A percentile compares a stretch with the other conserved stretches of the same genome.
These are phyloP conservation scores for Gymnopus androsaceus DNA, from an alignment of 1,284 basidiomycete species.

Conservation along the genomic window DNA sequence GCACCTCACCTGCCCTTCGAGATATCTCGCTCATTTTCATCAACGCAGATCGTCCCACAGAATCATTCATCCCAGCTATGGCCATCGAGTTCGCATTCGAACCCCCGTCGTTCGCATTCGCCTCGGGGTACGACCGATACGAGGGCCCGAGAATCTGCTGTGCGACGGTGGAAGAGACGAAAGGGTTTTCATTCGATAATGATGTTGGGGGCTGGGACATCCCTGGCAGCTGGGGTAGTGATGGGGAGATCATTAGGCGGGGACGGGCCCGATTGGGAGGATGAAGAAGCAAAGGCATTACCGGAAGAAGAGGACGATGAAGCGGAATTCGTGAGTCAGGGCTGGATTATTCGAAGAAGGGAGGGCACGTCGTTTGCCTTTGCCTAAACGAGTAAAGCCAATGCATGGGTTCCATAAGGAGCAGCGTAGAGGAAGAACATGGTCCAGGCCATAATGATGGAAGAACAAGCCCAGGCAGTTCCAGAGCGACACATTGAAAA, in stretches of 20 bases:
- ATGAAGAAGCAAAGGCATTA: conserved; percentile 3
- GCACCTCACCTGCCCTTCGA: conserved; percentile 49
- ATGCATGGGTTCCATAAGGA: neutral
- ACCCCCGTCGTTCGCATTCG: too few relatives aligned
- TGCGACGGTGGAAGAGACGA: conserved; percentile 11
- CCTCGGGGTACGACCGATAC: conserved; percentile 6
- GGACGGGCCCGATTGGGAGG: conserved; percentile 11
- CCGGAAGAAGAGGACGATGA: neutral
- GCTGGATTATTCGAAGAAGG: neutral
- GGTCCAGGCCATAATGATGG: neutral
- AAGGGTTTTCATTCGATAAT: conserved; percentile 15
- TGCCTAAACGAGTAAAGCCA: conserved; percentile 4
- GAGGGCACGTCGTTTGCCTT: conserved; percentile 18
- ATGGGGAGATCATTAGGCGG: neutral
- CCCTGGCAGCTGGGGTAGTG: neutral
- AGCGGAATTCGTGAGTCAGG: neutral
- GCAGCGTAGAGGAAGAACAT: neutral
- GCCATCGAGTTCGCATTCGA: neutral
- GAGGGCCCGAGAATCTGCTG: conserved; percentile 10
- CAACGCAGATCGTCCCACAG: conserved; percentile 30
- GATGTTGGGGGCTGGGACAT: conserved; percentile 2
- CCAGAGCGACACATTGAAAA: neutral
- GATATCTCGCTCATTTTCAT: conserved; percentile 78
- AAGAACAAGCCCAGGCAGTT: neutral
- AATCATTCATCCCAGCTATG: conserved; percentile 6